A percentile compares a stretch with the other conserved stretches of the same genome.
These are phyloP conservation scores for Coniosporium tulheliwenetii DNA, from an alignment of 2,329 filamentous ascomycete species.

Conservation along the genomic window DNA sequence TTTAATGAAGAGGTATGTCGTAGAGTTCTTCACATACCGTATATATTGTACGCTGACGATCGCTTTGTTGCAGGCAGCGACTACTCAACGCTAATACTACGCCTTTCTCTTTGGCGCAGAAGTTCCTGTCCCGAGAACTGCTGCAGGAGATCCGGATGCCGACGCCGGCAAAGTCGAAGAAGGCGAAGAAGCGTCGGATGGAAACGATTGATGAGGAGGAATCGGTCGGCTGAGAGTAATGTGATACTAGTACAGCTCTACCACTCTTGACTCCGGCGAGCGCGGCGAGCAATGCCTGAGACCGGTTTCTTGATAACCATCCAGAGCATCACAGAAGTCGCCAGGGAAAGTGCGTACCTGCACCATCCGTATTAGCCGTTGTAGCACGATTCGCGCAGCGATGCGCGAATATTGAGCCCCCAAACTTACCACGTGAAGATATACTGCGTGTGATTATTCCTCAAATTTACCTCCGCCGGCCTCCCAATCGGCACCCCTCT, in stretches of 20 bases:
- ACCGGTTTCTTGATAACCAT: slow-evolving; percentile 85
- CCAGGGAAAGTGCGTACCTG: slow-evolving; percentile 74
- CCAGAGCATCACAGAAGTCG: slow-evolving; percentile 90
- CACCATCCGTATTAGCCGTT: slow-evolving; percentile 6
- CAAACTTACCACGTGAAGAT: slow-evolving; percentile 86
- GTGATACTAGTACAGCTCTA: slow-evolving; percentile 1
- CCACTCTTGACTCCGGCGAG: slow-evolving; percentile 11
- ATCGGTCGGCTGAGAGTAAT: slow-evolving; percentile 5
- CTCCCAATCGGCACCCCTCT: slow-evolving; percentile 83
- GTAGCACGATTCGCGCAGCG: background rate
- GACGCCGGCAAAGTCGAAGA: slow-evolving; percentile 34
- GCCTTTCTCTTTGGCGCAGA: slow-evolving; percentile 72
- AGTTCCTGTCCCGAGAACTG: slow-evolving; percentile 65
- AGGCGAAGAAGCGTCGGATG: slow-evolving; percentile 22
- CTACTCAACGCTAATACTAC: slow-evolving; percentile 57
- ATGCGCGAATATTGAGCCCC: background rate
- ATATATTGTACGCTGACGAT: background rate
- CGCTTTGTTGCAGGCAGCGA: slow-evolving; percentile 47
- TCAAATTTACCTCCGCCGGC: slow-evolving; percentile 74
- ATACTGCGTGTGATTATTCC: slow-evolving; percentile 96
- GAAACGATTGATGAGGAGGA: slow-evolving; percentile 27
- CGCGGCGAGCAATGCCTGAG: slow-evolving; percentile 26
- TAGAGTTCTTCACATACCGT: slow-evolving; percentile 7
- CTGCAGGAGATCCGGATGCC: slow-evolving; percentile 69
- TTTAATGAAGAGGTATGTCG: slow-evolving; percentile 64